Conservation (phyloP, 805 yeast species). For the Priceomyces castillae region DNA sequence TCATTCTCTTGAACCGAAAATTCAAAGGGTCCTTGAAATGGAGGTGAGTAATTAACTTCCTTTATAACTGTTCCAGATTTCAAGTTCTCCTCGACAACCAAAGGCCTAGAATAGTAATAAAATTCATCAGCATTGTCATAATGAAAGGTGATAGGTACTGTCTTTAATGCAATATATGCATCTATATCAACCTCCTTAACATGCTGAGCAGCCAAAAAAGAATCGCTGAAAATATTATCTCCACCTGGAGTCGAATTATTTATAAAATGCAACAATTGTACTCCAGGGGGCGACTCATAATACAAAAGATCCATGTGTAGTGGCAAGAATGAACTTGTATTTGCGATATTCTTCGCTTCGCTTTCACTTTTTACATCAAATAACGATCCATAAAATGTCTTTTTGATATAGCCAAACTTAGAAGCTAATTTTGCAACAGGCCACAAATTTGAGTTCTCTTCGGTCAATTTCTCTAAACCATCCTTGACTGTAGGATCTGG, state of each 20-base stretch:
- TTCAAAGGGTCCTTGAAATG: constrained; percentile 79
- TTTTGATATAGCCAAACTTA: constrained; percentile 63
- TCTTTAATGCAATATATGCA: constrained; percentile 60
- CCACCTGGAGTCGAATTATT: constrained; percentile 60
- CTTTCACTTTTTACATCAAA: constrained; percentile 59
- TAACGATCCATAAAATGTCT: constrained; percentile 68
- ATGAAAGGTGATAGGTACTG: constrained; percentile 66
- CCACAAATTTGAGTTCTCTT: constrained; percentile 41
- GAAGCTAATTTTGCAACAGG: constrained; percentile 42
- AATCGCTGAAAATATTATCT: constrained; percentile 66
- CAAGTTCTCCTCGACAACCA: constrained; percentile 52
- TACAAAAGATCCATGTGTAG: constrained; percentile 76
- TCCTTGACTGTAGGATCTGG: constrained; percentile 41
- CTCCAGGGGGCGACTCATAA: constrained; percentile 79
- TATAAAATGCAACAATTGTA: constrained; percentile 65
- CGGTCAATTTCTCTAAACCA: constrained; percentile 28
- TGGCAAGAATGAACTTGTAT: constrained; percentile 62
- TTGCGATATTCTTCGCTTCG: constrained; percentile 64
- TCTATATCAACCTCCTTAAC: constrained; percentile 56
- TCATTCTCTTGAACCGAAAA: constrained; percentile 42
- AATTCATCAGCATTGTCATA: constrained; percentile 60
- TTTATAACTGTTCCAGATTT: constrained; percentile 33
- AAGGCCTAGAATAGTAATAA: constrained; percentile 60
- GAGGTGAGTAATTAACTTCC: constrained; percentile 74
- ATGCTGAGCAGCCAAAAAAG: constrained; percentile 59